Evolutionary conservation across 139 green algal genomes (phyloP), one percentile per base, ranked within the genome.

Genomic region (Chlorella sp.): DNA sequence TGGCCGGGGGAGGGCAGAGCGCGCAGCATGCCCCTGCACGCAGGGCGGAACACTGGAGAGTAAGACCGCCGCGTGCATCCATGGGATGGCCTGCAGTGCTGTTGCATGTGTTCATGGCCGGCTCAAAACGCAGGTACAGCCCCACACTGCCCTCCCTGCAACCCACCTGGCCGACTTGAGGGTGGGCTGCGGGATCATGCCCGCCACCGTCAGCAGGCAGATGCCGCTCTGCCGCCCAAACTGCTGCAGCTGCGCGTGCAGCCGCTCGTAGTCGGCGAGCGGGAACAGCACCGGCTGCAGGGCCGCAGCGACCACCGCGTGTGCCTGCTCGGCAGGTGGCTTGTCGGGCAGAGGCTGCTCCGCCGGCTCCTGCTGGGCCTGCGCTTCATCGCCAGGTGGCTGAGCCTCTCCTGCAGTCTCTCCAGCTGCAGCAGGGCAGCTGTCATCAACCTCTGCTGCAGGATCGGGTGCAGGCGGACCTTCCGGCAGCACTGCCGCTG

Each of bases 211-310:
- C 20, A 91, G 41, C 77, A 91, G 65, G 44, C n/a, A 43, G 16
- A 85, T 34, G 20, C 76, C 70, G 22, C 26, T 26, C 68, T 34
- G 43, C 54, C 79, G 40, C 51, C 70, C 51, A 79, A 64, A 65
- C 32, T 58, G 24, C 43, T 60, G 41, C 46, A 93, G 86, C 22
- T 77, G 40, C 17, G 8, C 56, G 28, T 78, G 76, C 44, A 92
- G 85, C 28, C 75, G 32, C 73, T 92, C 84, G 70, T 92, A 92
- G 22, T 86, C n/a, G 0, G 41, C 32, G 73, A 92, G 68, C 1
- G 76, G 82, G 34, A 92, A 89, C 36, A 78, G 13, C 54, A 90
- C 73, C 28, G 76, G 54, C 44, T 72, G 65, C 16, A n/a, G 69
- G 0, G 30, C 16, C 32, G 19, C n/a, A 11, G 56, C 24, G 7